These are phyloP conservation scores for Rhynchosporium graminicola DNA, from an alignment of 2,329 filamentous ascomycete species.

Conservation along the genomic window DNA sequence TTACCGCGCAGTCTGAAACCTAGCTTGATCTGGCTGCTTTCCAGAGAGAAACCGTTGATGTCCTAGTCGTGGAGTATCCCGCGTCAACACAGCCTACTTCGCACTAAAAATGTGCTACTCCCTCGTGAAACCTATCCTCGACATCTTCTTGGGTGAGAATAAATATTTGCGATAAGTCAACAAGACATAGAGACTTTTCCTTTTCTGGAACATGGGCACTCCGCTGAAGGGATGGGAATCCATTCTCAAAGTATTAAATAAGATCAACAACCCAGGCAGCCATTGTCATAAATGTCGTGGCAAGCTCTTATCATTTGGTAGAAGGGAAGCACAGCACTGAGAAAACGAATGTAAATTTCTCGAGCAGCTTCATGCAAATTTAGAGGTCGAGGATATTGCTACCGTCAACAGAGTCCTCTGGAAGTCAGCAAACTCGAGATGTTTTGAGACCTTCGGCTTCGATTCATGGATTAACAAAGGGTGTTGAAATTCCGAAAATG, in stretches of 20 bases:
- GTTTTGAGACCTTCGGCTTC: background rate
- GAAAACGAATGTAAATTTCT: conserved; percentile 19
- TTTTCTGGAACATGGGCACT: conserved; percentile 20
- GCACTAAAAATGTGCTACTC: conserved; percentile 28
- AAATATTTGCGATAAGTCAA: conserved; percentile 26
- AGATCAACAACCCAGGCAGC: background rate
- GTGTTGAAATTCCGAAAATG: background rate
- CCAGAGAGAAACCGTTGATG: conserved; percentile 25
- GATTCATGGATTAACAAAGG: too few species aligned
- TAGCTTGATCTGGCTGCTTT: conserved; percentile 27
- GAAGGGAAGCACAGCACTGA: conserved; percentile 20
- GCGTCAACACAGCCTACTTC: conserved; percentile 23
- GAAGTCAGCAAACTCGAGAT: background rate
- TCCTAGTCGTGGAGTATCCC: conserved; percentile 21
- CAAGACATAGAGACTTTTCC: conserved; percentile 12
- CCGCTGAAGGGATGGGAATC: background rate
- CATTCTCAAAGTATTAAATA: background rate
- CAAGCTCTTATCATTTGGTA: conserved; percentile 4
- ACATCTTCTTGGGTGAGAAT: conserved; percentile 28
- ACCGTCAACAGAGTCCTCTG: background rate
- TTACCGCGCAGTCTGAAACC: conserved; percentile 18
- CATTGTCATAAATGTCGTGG: background rate
- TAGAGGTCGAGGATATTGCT: conserved; percentile 12
- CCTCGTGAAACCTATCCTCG: conserved; percentile 24
- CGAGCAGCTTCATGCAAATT: conserved; percentile 26